Base-by-base conservation (phyloP, 73 alveolate genomes). In the Loxodes magnus region DNA sequence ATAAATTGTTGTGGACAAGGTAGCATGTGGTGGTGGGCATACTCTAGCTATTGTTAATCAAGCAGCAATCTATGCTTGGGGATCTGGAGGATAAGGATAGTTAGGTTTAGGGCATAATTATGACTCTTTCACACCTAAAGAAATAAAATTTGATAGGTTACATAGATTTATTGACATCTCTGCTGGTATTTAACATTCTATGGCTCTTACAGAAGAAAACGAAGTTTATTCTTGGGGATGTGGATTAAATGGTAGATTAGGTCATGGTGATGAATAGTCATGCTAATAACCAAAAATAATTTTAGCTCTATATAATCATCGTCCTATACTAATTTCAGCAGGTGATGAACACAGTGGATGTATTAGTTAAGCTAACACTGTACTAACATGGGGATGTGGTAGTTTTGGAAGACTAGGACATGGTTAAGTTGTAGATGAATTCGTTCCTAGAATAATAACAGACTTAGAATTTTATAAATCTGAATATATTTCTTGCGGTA, bases 1-100 rank as follows among this genome's bases (percentile, higher is more conserved):
- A n/a, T n/a, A n/a, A n/a, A n/a, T n/a, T n/a, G n/a, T n/a, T n/a
- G n/a, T n/a, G n/a, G n/a, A 48, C 29, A 79, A 82, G 28, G 82
- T 87, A 35, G 71, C 94, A 21, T 79, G 94, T 63, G 97, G 97
- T 20, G 82, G 92, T 4, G 68, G 43, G n/a, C 97, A 87, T 64
- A 63, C 64, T 37, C 33, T 87, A 3, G 90, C 93, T 10, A 77
- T 77, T 21, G 48, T 61, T 2, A 10, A 15, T 5, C 60, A 66
- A 35, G 36, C 54, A 35, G 68, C 53, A 29, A 55, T 77, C 9
- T 58, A n/a, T 33, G 38, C 71, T 4, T 77, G 90, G 90, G 90
- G 90, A 0, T 69, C 60, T 0, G 81, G 81, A 5, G 41, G 68
- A 14, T 74, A 70, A 54, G 90, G 90, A 17, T 58, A 66, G 48